Conservation (phyloP, 257 asterid genomes). For the Capsicum rhomboideum region DNA sequence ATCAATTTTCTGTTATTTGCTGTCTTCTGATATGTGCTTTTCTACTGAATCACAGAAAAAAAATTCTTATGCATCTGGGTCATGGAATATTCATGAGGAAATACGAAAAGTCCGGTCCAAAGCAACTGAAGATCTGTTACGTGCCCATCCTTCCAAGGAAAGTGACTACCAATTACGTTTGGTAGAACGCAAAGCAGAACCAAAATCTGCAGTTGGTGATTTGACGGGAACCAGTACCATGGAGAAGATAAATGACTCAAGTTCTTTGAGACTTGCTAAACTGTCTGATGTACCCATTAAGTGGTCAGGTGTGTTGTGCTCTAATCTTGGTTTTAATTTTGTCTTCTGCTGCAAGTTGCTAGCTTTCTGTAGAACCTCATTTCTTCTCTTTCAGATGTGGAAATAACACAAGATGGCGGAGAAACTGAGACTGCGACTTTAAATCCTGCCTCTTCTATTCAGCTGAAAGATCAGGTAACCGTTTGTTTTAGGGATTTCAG, state of each 20-base stretch:
- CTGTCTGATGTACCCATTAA: slow-evolving; percentile 24
- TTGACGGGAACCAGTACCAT: slow-evolving; percentile 12
- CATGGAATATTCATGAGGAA: slow-evolving; percentile 87
- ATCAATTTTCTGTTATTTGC: not conserved
- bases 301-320: slow-evolving; percentile 28
- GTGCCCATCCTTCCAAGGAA: slow-evolving; percentile 34
- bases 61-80: slow-evolving; percentile 58
- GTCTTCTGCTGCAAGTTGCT: not conserved
- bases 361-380: not conserved
- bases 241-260: slow-evolving; percentile 22
- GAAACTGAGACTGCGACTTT: slow-evolving; percentile 20
- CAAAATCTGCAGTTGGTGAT: slow-evolving; percentile 25
- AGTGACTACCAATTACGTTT: slow-evolving; percentile 31
- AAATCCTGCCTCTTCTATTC: slow-evolving; percentile 19
- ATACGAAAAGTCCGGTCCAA: slow-evolving; percentile 66
- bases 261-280: slow-evolving; percentile 12
- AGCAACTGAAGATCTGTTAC: slow-evolving; percentile 68
- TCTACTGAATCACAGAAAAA: slow-evolving; percentile 39
- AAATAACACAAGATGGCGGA: slow-evolving; percentile 28
- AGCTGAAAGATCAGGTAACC: slow-evolving; percentile 41
- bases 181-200: slow-evolving; percentile 14
- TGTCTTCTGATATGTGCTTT: slow-evolving; percentile 10
- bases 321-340: slow-evolving; percentile 2
- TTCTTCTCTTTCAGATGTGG: slow-evolving; percentile 31
- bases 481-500: not conserved